Evolutionary conservation across 2,329 filamentous ascomycete species (phyloP), one percentile per base, ranked within the genome.

Genomic region (Exophiala spinifera): DNA sequence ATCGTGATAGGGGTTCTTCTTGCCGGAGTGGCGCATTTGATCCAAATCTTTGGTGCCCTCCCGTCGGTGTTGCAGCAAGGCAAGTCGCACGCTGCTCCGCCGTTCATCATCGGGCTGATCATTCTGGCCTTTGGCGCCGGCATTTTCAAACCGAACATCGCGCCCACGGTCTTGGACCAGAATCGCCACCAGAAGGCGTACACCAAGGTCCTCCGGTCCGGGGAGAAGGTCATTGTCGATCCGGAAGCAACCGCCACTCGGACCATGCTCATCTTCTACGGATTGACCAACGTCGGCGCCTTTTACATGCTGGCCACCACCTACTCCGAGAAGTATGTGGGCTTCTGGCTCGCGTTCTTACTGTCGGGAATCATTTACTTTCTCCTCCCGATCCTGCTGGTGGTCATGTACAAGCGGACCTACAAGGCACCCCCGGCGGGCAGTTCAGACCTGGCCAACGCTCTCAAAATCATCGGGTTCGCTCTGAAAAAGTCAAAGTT

Each of bases 61-160:
- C 87, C 23, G 3, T 25, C 23, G 23, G 23, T 25, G 3, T 25
- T 25, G 23, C 23, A 25, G 4, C 3, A 7, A 7, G 23, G 23
- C 3, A 7, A 3, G 4, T 25, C 23, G 23, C 3, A 25, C 7
- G 23, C 23, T 25, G 23, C 23, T 25, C 23, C 23, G 4, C 23
- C 45, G 83, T 87, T 89, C 63, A 70, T 85, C 2, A 70, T 84
- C 21, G 81, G 83, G 23, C 76, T 88, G 60, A 69, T 88, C 39
- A 78, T 90, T 64, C 81, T 90, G 66, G 86, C 86, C 19, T 70
- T 89, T 28, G 88, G 88, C 42, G 88, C 86, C 1, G 88, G 88
- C 58, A 86, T 88, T 65, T 90, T 91, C 80, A 91, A 91, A 76
- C 81, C 85, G 60, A 91, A 91, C 65, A 56, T 62, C 19, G 47